Conservation (phyloP, 352 stramenopile species). For the Phytopythium boreale region DNA sequence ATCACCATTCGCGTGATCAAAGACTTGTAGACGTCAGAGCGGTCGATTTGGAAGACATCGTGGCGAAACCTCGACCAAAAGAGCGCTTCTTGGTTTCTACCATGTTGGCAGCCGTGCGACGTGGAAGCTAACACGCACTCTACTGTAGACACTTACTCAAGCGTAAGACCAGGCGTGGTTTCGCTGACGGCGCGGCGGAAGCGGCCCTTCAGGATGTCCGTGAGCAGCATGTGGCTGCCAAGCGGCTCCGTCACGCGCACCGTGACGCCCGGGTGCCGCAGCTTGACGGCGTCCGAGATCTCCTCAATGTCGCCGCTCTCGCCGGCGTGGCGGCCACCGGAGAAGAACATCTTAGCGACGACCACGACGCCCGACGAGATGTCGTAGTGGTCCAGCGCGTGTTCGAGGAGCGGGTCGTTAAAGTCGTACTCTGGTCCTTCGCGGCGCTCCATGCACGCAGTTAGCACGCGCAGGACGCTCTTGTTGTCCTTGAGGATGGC, state of each 20-base stretch:
- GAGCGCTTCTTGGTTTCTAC: background rate
- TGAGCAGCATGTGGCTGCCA: slow-evolving; percentile 57
- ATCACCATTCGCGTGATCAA: slow-evolving; percentile 40
- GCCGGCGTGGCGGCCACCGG: slow-evolving; percentile 66
- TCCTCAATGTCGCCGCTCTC: slow-evolving; percentile 76
- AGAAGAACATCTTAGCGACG: slow-evolving; percentile 75
- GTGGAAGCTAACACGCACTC: no score
- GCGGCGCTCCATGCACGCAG: slow-evolving; percentile 76
- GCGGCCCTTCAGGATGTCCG: slow-evolving; percentile 62
- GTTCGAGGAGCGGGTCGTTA: slow-evolving; percentile 71
- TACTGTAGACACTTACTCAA: slow-evolving; percentile 8
- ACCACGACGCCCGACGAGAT: slow-evolving; percentile 63
- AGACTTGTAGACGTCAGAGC: background rate
- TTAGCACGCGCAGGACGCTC: slow-evolving; percentile 42
- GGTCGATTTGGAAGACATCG: background rate
- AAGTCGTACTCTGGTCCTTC: slow-evolving; percentile 74
- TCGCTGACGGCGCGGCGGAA: slow-evolving; percentile 39
- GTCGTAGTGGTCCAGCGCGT: slow-evolving; percentile 60
- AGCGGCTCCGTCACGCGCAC: slow-evolving; percentile 66
- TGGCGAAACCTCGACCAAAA: background rate
- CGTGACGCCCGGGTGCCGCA: slow-evolving; percentile 37
- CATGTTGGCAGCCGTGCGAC: background rate
- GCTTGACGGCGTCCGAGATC: slow-evolving; percentile 50
- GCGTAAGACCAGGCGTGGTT: slow-evolving; percentile 18
- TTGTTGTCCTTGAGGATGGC: slow-evolving; percentile 24